Conservation (phyloP, 2,329 filamentous ascomycete genomes). For the Fusarium nelsonii region DNA sequence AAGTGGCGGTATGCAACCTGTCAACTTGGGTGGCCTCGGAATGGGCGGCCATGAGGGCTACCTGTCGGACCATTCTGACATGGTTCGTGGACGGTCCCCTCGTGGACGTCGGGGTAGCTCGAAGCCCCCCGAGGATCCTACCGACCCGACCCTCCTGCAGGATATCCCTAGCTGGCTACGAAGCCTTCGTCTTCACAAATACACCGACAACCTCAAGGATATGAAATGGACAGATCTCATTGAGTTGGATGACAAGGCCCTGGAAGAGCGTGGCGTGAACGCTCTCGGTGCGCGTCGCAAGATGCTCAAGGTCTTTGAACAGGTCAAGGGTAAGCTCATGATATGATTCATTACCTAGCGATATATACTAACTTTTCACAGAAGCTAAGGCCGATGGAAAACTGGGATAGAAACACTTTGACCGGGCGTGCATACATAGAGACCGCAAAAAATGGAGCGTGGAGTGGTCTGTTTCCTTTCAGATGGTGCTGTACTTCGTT, state of each 20-base stretch:
- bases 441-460: conserved; percentile 17
- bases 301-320: conserved; percentile 99
- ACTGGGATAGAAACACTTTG: conserved; percentile 58
- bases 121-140: conserved; percentile 97
- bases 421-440: conserved; percentile 23
- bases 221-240: conserved; percentile 96
- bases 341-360: not conserved
- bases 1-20: conserved; percentile 75
- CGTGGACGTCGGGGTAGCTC: conserved; percentile 92
- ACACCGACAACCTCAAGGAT: conserved; percentile 97
- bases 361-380: conserved; percentile 50
- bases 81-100: conserved; percentile 89
- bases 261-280: conserved; percentile 94
- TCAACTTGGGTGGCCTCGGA: conserved; percentile 80
- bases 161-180: conserved; percentile 97
- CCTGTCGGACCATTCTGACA: conserved; percentile 92
- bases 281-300: conserved; percentile 94
- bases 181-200: conserved; percentile 95
- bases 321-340: conserved; percentile 77
- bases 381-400: conserved; percentile 82
- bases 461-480: conserved; percentile 13
- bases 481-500: conserved; percentile 9
- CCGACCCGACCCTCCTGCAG: conserved; percentile 87
- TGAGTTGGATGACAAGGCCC: conserved; percentile 89
- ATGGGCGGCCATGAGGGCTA: conserved; percentile 83